Conservation (phyloP, 2,329 filamentous ascomycete species). For the Pseudocercospora macadamiae region DNA sequence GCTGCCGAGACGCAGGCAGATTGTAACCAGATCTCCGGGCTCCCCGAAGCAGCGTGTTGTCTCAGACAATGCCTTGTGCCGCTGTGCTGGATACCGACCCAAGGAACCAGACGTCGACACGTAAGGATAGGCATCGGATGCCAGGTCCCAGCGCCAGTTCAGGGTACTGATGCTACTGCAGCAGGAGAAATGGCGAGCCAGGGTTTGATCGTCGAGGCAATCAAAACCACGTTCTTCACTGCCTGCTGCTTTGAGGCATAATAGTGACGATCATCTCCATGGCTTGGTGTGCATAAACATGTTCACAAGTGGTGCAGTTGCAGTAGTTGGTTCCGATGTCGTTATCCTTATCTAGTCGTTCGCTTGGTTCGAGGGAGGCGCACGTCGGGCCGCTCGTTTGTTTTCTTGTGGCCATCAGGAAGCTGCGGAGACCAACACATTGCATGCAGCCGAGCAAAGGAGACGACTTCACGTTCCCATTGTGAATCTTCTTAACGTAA, state of each 20-base stretch:
- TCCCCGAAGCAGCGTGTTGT: conserved; percentile 10
- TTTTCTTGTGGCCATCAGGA: not conserved
- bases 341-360: no score
- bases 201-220: conserved; percentile 15
- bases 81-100: conserved; percentile 1
- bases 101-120: no score
- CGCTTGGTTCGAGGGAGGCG: no score
- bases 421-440: conserved; percentile 2
- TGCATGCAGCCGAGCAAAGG: not conserved
- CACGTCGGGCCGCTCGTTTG: not conserved
- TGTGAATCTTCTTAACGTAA: conserved; percentile 5
- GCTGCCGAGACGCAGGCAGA: not conserved
- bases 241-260: conserved; percentile 4
- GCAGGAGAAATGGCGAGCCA: conserved; percentile 6
- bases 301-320: no score
- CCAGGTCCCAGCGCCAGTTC: no score
- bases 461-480: not conserved
- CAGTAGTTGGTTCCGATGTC: no score
- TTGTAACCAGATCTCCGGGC: conserved; percentile 9
- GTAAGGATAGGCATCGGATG: no score
- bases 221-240: conserved; percentile 21
- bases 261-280: conserved; percentile 5
- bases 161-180: no score
- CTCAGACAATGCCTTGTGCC: conserved; percentile 6
- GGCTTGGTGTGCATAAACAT: no score